These are phyloP conservation scores for Fusarium graminum DNA, from an alignment of 2,329 filamentous ascomycete species.

Conservation along the genomic window DNA sequence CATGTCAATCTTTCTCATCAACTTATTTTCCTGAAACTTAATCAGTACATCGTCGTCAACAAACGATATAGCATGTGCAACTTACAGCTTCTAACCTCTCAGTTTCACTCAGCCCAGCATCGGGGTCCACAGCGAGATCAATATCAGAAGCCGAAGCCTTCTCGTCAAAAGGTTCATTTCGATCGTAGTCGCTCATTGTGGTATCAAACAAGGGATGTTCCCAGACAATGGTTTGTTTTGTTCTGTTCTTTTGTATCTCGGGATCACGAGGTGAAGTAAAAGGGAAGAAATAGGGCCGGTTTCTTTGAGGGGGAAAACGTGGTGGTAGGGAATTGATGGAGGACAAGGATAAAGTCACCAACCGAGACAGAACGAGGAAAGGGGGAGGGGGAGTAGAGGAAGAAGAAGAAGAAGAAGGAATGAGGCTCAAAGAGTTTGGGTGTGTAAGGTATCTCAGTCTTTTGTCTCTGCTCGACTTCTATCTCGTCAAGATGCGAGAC, in stretches of 20 bases:
- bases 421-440: neutral
- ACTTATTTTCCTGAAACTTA: slow-evolving; percentile 66
- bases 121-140: slow-evolving; percentile 56
- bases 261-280: slow-evolving; percentile 22
- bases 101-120: slow-evolving; percentile 73
- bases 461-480: neutral
- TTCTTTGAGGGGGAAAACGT: slow-evolving; percentile 34
- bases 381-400: slow-evolving; percentile 7
- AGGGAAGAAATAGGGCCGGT: slow-evolving; percentile 23
- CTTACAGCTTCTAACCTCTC: slow-evolving; percentile 73
- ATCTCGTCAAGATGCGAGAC: slow-evolving; percentile 45
- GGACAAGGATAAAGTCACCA: slow-evolving; percentile 44
- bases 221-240: slow-evolving; percentile 1
- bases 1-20: slow-evolving; percentile 72
- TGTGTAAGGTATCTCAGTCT: slow-evolving; percentile 5
- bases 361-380: slow-evolving; percentile 34
- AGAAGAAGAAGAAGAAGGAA: slow-evolving; percentile 2
- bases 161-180: slow-evolving; percentile 49
- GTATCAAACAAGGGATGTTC: neutral
- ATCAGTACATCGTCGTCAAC: slow-evolving; percentile 18
- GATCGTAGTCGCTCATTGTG: slow-evolving; percentile 54
- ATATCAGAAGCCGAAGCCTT: slow-evolving; percentile 50
- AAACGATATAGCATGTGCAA: slow-evolving; percentile 18
- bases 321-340: slow-evolving; percentile 36
- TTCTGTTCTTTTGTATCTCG: neutral